phyloP scores from a whole-genome alignment of 768 basidiomycete genomes.

The Dacryopinax spathularia region DNA sequence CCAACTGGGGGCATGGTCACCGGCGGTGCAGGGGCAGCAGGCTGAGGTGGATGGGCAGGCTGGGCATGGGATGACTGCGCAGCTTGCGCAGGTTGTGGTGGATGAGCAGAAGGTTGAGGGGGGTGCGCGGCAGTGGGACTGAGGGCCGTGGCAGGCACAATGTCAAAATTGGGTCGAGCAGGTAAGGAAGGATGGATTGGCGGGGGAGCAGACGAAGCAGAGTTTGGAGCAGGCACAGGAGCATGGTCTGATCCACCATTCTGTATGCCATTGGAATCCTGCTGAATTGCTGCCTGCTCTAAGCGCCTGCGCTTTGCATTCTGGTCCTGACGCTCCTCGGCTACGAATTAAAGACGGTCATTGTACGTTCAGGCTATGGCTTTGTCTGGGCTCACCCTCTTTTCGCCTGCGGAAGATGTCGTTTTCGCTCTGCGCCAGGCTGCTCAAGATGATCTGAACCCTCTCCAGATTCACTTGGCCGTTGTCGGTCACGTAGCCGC shows the following conservation, averaged over 20 bases:
- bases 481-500: slow-evolving; percentile 90
- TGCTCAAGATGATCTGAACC: slow-evolving; percentile 89
- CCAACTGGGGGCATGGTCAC: slow-evolving; percentile 39
- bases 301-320: slow-evolving; percentile 77
- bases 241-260: slow-evolving; percentile 9
- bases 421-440: slow-evolving; percentile 85
- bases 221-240: slow-evolving; percentile 15
- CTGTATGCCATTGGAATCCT: slow-evolving; percentile 10
- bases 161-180: slow-evolving; percentile 48
- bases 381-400: slow-evolving; percentile 50
- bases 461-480: slow-evolving; percentile 73
- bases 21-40: slow-evolving; percentile 13
- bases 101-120: not conserved
- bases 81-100: slow-evolving; percentile 8
- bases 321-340: slow-evolving; percentile 85
- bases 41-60: slow-evolving; percentile 9
- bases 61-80: slow-evolving; percentile 10
- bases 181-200: slow-evolving; percentile 45
- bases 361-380: not conserved
- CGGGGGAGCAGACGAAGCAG: slow-evolving; percentile 11
- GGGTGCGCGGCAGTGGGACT: not conserved
- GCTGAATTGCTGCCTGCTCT: slow-evolving; percentile 33
- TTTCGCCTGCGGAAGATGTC: slow-evolving; percentile 85
- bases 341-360: slow-evolving; percentile 30
- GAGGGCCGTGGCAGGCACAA: slow-evolving; percentile 26